phyloP scores from a whole-genome alignment of 805 yeast species.

The Saturnispora diversa region DNA sequence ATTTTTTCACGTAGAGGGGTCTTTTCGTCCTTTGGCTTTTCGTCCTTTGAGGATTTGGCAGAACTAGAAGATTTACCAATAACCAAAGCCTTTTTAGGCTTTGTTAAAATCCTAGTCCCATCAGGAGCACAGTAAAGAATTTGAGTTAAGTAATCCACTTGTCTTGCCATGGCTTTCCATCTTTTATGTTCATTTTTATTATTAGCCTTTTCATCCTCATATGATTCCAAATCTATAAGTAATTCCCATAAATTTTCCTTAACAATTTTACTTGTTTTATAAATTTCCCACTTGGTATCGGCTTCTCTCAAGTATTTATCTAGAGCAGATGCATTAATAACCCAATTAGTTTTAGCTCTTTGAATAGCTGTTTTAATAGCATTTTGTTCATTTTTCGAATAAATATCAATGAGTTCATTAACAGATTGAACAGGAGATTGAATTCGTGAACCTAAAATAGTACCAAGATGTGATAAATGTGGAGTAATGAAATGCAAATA shows the following conservation, averaged over 20 bases:
- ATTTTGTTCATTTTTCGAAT: slow-evolving; percentile 33
- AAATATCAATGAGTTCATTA: slow-evolving; percentile 35
- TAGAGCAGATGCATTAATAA: slow-evolving; percentile 37
- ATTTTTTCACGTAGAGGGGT: slow-evolving; percentile 35
- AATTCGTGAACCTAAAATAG: slow-evolving; percentile 39
- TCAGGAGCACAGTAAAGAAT: slow-evolving; percentile 10
- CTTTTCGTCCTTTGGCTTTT: slow-evolving; percentile 40
- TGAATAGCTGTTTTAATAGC: slow-evolving; percentile 35
- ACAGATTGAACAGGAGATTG: slow-evolving; percentile 41
- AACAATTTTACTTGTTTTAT: slow-evolving; percentile 39
- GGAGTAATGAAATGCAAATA: slow-evolving; percentile 50
- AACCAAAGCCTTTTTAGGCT: not conserved
- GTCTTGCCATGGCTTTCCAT: slow-evolving; percentile 33
- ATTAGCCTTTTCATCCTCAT: slow-evolving; percentile 2
- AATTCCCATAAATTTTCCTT: slow-evolving; percentile 42
- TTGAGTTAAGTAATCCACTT: slow-evolving; percentile 44
- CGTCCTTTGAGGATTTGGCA: no score
- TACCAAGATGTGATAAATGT: slow-evolving; percentile 42
- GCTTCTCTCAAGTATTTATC: slow-evolving; percentile 25
- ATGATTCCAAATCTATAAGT: slow-evolving; percentile 42
- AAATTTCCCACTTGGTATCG: slow-evolving; percentile 39
- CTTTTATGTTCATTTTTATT: slow-evolving; percentile 51
- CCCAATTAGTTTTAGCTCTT: slow-evolving; percentile 42
- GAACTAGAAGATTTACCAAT: slow-evolving; percentile 1
- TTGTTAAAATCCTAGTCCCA: slow-evolving; percentile 2